These are phyloP conservation scores for Primulina tabacum DNA, from an alignment of 257 asterid species.

Conservation along the genomic window DNA sequence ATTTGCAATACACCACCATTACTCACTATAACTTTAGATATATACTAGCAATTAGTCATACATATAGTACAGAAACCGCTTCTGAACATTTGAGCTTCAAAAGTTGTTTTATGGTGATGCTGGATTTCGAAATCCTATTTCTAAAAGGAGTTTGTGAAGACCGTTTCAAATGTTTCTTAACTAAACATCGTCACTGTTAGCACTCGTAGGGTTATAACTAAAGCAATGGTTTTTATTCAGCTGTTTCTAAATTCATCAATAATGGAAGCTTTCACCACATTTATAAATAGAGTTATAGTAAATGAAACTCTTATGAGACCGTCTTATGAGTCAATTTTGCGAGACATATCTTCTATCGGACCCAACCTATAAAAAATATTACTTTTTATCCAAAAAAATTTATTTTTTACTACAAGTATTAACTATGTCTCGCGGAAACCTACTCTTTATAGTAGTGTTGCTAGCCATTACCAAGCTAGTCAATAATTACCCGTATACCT, in stretches of 20 bases:
- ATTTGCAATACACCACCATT: too few species aligned
- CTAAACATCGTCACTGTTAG: background rate
- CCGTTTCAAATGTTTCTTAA: background rate
- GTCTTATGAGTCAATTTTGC: too few species aligned
- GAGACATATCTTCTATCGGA: too few species aligned
- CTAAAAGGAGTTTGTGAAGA: background rate
- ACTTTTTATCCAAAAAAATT: too few species aligned
- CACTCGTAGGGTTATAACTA: too few species aligned
- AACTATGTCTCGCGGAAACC: too few species aligned
- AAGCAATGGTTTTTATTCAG: background rate
- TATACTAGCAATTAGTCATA: too few species aligned
- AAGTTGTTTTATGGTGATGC: background rate
- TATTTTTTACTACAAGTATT: too few species aligned
- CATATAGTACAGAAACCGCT: too few species aligned
- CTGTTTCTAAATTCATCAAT: background rate
- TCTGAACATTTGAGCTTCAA: background rate
- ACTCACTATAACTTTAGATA: too few species aligned
- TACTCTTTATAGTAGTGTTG: background rate
- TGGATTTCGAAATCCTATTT: background rate
- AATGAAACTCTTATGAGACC: too few species aligned
- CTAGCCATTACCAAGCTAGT: background rate
- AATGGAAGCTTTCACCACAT: background rate
- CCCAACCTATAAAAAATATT: too few species aligned
- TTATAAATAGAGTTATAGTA: background rate
- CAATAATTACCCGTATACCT: background rate